These are phyloP conservation scores for Mucor circinelloides DNA, from an alignment of 371 early-diverging fungal species.

Conservation along the genomic window DNA sequence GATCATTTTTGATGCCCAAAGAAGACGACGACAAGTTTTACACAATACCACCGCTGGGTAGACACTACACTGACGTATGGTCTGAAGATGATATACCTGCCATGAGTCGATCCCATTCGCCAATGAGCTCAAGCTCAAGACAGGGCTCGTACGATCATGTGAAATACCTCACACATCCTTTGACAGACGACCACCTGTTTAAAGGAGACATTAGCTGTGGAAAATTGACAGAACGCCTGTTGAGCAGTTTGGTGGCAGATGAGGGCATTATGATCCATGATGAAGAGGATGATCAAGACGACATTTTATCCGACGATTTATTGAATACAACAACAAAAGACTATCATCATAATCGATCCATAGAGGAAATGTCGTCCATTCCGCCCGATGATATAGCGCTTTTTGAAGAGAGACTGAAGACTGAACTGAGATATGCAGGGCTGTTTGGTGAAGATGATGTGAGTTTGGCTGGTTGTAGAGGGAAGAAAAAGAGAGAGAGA, in stretches of 20 bases:
- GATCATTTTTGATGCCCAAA: constrained; percentile 65
- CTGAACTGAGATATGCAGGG: constrained; percentile 83
- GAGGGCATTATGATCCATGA: constrained; percentile 48
- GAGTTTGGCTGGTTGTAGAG: neutral
- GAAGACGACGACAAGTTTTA: constrained; percentile 68
- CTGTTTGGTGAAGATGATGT: constrained; percentile 81
- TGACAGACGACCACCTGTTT: constrained; percentile 61
- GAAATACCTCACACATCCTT: constrained; percentile 27
- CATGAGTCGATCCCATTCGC: constrained; percentile 39
- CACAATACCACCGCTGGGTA: constrained; percentile 78
- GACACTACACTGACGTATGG: constrained; percentile 80
- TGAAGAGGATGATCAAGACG: constrained; percentile 28
- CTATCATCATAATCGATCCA: constrained; percentile 17
- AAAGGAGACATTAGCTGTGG: constrained; percentile 66
- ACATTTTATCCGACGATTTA: constrained; percentile 15
- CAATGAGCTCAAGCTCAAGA: constrained; percentile 27
- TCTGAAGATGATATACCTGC: constrained; percentile 81
- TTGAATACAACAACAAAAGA: neutral
- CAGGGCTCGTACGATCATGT: constrained; percentile 31
- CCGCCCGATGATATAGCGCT: constrained; percentile 37
- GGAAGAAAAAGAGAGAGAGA: neutral
- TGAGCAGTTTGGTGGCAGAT: constrained; percentile 68
- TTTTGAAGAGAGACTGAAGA: constrained; percentile 82
- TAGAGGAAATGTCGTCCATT: constrained; percentile 21
- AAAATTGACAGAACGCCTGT: constrained; percentile 74